Base-by-base conservation (phyloP, 2,329 filamentous ascomycete species). In the Blastomyces parvus region DNA sequence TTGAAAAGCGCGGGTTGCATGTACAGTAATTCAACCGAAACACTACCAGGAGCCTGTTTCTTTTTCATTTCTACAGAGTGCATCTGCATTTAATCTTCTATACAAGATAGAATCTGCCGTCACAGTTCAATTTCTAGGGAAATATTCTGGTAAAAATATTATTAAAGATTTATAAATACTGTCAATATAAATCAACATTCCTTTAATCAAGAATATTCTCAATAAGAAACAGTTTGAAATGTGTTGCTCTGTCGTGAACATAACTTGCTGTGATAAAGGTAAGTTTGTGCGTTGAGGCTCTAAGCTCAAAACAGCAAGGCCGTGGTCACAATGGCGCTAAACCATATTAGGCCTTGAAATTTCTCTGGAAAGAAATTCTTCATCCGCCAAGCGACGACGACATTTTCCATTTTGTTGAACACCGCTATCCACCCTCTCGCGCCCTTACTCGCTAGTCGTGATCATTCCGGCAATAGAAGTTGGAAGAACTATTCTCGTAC, bases 331-430 rank as follows among this genome's bases (percentile, higher is more conserved):
- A 27, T 27, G 1, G 13, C 57, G 55, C 62, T 65, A 66, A 64
- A 61, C 64, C 65, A 17, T 17, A 55, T 62, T 59, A 38, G 61
- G 63, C 30, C 30, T 42, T 17, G 57, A 67, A 64, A 65, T 61
- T 64, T 66, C n/a, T 53, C 38, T n/a, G 8, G 6, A 19, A 33
- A 55, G 52, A 53, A 59, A 36, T 59, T 55, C 36, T 57, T 57
- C 36, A 11, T 2, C 53, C 3, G 14, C 25, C 14, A 27, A 57
- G n/a, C 52, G 42, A 25, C 46, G 9, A 22, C 36, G 30, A 25
- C 33, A 38, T 38, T 27, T 22, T 55, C 36, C 42, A 56, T 48
- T 55, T 38, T 33, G 9, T 19, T 46, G 38, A 30, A 44, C 42
- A 44, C 13, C 46, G 7, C 50, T 30, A 44, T 61, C n/a, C 46